phyloP scores from a whole-genome alignment of 2,329 filamentous ascomycete genomes.

The Ophiostoma piceae region DNA sequence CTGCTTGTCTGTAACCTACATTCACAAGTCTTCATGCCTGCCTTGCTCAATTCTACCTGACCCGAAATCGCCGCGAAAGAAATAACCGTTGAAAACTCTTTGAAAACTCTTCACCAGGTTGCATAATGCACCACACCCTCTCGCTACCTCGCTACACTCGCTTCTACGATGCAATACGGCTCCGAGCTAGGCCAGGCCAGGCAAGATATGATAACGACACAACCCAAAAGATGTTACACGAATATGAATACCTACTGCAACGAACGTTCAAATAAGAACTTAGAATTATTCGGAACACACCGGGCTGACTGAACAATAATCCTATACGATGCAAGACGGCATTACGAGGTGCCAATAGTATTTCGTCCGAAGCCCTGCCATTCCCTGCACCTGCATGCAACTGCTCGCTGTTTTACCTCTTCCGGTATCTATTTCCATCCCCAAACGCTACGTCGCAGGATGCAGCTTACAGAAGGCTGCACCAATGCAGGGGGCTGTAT shows the following conservation, averaged over 20 bases:
- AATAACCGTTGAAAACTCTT: background rate
- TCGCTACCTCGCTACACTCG: background rate
- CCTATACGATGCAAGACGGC: background rate
- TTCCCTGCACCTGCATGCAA: background rate
- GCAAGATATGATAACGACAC: background rate
- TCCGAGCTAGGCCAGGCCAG: background rate
- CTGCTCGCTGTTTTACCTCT: conserved; percentile 11
- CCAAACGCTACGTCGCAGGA: conserved; percentile 1
- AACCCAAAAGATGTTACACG: background rate
- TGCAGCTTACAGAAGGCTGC: background rate
- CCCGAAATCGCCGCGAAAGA: background rate
- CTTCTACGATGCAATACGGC: background rate
- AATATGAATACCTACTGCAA: background rate
- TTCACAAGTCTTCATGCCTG: background rate
- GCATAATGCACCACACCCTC: conserved; percentile 9
- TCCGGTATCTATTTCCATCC: background rate
- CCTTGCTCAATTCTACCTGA: background rate
- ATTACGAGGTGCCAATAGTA: background rate
- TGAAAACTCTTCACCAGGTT: background rate
- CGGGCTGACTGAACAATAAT: background rate
- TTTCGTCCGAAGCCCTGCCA: background rate
- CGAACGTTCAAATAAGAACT: no score
- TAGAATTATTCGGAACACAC: background rate
- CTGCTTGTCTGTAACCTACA: background rate
- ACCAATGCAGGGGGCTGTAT: conserved; percentile 5